phyloP scores from a whole-genome alignment of 192 early-diverging fungal species.

The Bifiguratus adelaidae region DNA sequence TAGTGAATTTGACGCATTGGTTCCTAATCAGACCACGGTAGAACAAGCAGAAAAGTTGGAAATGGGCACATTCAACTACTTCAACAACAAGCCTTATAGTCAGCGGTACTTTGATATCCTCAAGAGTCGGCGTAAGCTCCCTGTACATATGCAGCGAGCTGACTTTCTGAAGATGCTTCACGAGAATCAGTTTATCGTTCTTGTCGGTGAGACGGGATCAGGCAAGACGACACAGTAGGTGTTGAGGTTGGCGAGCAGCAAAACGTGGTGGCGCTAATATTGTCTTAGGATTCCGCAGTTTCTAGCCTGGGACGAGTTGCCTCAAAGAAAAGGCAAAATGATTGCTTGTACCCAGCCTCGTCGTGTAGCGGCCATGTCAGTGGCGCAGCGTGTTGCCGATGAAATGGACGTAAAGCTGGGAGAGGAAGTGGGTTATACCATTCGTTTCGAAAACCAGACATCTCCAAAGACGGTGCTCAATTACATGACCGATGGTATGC shows the following conservation, averaged over 20 bases:
- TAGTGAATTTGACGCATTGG: slow-evolving; percentile 31
- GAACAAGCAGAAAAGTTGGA: slow-evolving; percentile 74
- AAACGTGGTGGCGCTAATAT: not conserved
- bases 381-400: slow-evolving; percentile 96
- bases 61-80: slow-evolving; percentile 62
- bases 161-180: slow-evolving; percentile 90
- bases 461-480: slow-evolving; percentile 77
- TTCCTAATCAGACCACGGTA: slow-evolving; percentile 74
- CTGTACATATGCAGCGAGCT: slow-evolving; percentile 87
- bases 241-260: not conserved
- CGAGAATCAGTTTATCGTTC: slow-evolving; percentile 85
- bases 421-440: slow-evolving; percentile 94
- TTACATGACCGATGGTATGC: slow-evolving; percentile 99
- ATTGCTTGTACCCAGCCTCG: slow-evolving; percentile 99
- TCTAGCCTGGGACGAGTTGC: slow-evolving; percentile 82
- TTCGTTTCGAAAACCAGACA: slow-evolving; percentile 97
- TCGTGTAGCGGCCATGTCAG: slow-evolving; percentile 99
- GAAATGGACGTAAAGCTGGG: slow-evolving; percentile 93
- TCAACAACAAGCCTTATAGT: slow-evolving; percentile 69
- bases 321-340: slow-evolving; percentile 77
- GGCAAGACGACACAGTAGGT: slow-evolving; percentile 97
- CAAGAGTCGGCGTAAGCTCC: slow-evolving; percentile 74
- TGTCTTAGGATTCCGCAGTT: slow-evolving; percentile 88
- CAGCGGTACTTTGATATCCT: slow-evolving; percentile 83
- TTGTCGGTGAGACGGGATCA: slow-evolving; percentile 96